These are phyloP conservation scores for Chlorella sp. DNA, from an alignment of 139 green algal species.

Conservation along the genomic window DNA sequence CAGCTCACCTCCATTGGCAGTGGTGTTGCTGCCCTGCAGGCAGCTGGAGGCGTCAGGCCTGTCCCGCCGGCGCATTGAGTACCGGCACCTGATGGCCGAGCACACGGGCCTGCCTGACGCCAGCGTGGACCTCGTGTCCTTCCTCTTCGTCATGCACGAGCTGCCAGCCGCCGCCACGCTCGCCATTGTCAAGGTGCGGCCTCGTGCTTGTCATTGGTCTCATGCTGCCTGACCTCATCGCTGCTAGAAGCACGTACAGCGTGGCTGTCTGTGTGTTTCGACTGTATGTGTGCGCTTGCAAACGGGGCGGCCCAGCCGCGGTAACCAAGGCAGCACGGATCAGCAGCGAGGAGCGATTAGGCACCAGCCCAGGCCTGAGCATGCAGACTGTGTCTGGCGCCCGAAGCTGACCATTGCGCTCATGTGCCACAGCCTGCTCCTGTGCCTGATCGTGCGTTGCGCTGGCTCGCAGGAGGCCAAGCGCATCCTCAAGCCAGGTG, in stretches of 20 bases:
- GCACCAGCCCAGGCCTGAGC: too few relatives aligned
- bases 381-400: background rate
- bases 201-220: too few relatives aligned
- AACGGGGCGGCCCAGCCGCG: background rate
- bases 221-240: too few relatives aligned
- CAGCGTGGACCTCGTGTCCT: slow-evolving; percentile 66
- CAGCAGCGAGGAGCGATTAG: too few relatives aligned
- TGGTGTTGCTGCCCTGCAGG: background rate
- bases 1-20: background rate
- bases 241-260: background rate
- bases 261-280: background rate
- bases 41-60: background rate
- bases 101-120: slow-evolving; percentile 36
- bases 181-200: too few relatives aligned
- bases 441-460: background rate
- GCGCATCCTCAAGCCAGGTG: background rate
- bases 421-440: background rate
- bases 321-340: too few relatives aligned
- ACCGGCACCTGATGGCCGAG: slow-evolving; percentile 67
- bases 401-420: background rate
- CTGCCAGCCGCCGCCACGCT: background rate
- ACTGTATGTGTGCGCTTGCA: background rate
- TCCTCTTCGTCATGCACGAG: slow-evolving; percentile 79
- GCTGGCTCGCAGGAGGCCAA: background rate
- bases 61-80: slow-evolving; percentile 40